Evolutionary conservation across 1,139 yeast species (phyloP).

Genomic region (Saccharomycopsis hybrid): DNA sequence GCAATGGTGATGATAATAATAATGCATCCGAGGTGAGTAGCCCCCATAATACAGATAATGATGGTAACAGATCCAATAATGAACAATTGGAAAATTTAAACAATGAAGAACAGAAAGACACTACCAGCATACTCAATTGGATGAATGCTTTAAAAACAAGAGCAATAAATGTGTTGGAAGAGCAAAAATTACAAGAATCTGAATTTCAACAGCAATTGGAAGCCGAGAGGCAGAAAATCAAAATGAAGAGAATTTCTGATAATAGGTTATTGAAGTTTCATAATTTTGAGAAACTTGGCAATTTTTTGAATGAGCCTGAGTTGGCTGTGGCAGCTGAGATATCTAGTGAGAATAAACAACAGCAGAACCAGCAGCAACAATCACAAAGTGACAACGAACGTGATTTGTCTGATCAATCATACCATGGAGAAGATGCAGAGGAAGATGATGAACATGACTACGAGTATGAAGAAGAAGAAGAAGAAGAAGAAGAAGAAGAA

Average conservation of each 20-base stretch:
- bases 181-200: conserved; percentile 9
- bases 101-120: background rate
- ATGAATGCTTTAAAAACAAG: conserved; percentile 8
- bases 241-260: background rate
- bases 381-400: background rate
- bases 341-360: background rate
- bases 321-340: background rate
- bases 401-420: background rate
- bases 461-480: background rate
- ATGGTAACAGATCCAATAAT: too few species aligned
- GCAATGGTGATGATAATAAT: too few species aligned
- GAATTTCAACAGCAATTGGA: conserved; percentile 5
- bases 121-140: conserved; percentile 7
- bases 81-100: too few species aligned
- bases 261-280: conserved; percentile 4
- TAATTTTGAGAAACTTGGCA: conserved; percentile 9
- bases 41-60: too few species aligned
- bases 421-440: background rate
- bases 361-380: background rate
- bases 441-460: conserved; percentile 5
- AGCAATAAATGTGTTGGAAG: conserved; percentile 8
- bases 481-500: background rate
- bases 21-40: too few species aligned
- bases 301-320: background rate
- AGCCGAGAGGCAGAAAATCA: conserved; percentile 1